Percentiles rank a stretch among this genome's conserved stretches.
phyloP scores from a whole-genome alignment of 441 rosid genomes.

The Iberis amara region DNA sequence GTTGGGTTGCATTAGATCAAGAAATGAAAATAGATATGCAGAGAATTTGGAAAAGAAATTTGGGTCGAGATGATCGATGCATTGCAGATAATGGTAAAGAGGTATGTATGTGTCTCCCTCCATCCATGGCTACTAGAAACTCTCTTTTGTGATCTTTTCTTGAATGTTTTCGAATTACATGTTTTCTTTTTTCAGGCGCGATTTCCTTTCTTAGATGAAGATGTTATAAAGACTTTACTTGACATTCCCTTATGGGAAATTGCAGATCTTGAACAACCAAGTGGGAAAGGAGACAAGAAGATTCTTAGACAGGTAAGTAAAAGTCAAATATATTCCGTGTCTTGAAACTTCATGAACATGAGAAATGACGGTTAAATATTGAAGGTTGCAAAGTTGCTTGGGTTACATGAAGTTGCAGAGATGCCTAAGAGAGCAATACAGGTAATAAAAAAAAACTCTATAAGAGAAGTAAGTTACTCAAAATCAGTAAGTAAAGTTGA shows the following conservation, averaged over 20 bases:
- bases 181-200: conserved; percentile 50
- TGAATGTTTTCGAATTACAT: not conserved
- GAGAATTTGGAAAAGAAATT: conserved; percentile 91
- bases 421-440: conserved; percentile 90
- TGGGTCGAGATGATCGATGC: conserved; percentile 93
- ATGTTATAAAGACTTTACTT: conserved; percentile 69
- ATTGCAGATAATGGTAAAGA: conserved; percentile 84
- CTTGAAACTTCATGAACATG: not conserved
- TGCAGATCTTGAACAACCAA: conserved; percentile 74
- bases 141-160: conserved; percentile 1
- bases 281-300: conserved; percentile 89
- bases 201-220: conserved; percentile 93
- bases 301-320: conserved; percentile 70
- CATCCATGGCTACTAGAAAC: not conserved
- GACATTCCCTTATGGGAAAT: conserved; percentile 80
- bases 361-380: not conserved
- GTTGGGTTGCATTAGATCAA: conserved; percentile 73
- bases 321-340: too few relatives aligned
- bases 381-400: conserved; percentile 80
- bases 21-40: conserved; percentile 98
- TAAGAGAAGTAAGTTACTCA: too few relatives aligned
- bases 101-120: conserved; percentile 34
- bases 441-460: conserved; percentile 33
- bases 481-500: too few relatives aligned
- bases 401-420: conserved; percentile 64